Conservation (phyloP, 306 rosid species). For the Malus asiatica region DNA sequence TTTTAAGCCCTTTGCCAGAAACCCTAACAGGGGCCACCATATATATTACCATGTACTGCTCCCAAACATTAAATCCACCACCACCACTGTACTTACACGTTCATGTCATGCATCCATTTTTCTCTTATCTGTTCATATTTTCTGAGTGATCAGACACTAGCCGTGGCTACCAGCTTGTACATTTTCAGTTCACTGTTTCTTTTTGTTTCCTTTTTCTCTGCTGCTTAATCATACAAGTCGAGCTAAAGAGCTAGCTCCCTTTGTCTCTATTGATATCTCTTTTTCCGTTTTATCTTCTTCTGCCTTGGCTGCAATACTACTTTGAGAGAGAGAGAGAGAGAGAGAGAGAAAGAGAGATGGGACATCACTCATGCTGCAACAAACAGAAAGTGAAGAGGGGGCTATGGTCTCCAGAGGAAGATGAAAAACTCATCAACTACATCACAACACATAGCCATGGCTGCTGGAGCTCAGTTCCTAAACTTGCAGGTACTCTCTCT, state of each 20-base stretch:
- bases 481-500: constrained; percentile 56
- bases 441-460: constrained; percentile 90
- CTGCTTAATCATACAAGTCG: not conserved
- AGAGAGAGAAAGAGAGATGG: constrained; percentile 35
- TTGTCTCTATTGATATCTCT: not conserved
- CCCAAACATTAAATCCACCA: constrained; percentile 60
- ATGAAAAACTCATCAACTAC: constrained; percentile 88
- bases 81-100: constrained; percentile 19
- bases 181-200: not conserved
- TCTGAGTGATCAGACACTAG: not conserved
- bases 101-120: constrained; percentile 23
- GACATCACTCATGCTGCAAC: constrained; percentile 94
- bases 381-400: constrained; percentile 99
- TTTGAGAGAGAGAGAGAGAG: constrained; percentile 8
- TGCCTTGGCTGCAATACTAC: constrained; percentile 1
- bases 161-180: too few relatives aligned
- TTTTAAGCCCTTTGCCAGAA: constrained; percentile 45
- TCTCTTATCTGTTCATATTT: not conserved
- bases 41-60: constrained; percentile 17
- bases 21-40: constrained; percentile 55
- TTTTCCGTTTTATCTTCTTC: constrained; percentile 1
- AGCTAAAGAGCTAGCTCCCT: not conserved
- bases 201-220: not conserved
- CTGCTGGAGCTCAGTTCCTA: constrained; percentile 97
- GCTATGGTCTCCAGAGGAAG: constrained; percentile 96